These are phyloP conservation scores for Allium fistulosum DNA, from an alignment of 106 monocot species.

Conservation along the genomic window DNA sequence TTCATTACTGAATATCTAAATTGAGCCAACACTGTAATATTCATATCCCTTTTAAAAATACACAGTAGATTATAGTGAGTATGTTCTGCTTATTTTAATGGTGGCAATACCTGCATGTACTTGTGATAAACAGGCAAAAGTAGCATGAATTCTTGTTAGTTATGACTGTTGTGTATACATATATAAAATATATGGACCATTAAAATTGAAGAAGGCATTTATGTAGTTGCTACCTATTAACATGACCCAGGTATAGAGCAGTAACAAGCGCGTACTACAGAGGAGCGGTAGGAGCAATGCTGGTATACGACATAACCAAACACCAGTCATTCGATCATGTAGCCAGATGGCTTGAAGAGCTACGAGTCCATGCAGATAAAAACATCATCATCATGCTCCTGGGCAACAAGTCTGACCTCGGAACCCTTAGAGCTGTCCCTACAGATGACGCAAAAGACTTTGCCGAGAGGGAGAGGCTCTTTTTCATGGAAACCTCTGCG, in stretches of 20 bases:
- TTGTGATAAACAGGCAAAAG: too few relatives aligned
- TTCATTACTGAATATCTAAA: too few relatives aligned
- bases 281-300: constrained; percentile 58
- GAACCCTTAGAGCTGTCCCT: constrained; percentile 35
- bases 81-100: too few relatives aligned
- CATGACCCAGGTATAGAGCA: constrained; percentile 36
- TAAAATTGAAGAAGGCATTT: too few relatives aligned
- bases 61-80: too few relatives aligned
- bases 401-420: constrained; percentile 54
- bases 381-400: constrained; percentile 62
- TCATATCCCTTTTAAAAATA: too few relatives aligned
- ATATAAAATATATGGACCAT: too few relatives aligned
- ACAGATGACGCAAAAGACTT: constrained; percentile 47
- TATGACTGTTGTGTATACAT: too few relatives aligned
- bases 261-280: constrained; percentile 60
- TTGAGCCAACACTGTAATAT: too few relatives aligned
- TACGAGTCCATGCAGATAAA: constrained; percentile 46
- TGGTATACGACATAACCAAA: constrained; percentile 68
- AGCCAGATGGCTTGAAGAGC: constrained; percentile 39
- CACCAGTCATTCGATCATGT: constrained; percentile 53
- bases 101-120: too few relatives aligned
- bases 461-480: constrained; percentile 42
- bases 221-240: not conserved
- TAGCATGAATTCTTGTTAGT: too few relatives aligned
- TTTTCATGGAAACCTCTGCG: constrained; percentile 59